Conservation (phyloP, 768 basidiomycete species). For the Lyophyllum semitale region DNA sequence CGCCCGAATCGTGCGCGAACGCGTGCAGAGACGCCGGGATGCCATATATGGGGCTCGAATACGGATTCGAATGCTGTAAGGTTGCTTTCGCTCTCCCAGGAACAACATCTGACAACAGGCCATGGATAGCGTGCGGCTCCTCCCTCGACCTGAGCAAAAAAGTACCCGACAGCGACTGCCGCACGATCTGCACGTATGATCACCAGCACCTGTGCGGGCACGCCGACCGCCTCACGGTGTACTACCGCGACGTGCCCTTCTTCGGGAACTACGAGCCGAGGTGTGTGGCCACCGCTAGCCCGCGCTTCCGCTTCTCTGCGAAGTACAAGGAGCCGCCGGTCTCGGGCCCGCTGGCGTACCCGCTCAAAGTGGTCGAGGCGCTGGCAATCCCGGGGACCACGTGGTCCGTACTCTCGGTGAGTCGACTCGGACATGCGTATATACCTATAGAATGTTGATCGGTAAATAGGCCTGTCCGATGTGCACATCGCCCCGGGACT, state of each 20-base stretch:
- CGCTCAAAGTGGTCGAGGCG: neutral
- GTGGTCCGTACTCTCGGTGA: neutral
- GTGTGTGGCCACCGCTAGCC: neutral
- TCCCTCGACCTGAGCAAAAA: neutral
- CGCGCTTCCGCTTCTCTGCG: neutral
- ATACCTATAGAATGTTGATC: too few species aligned
- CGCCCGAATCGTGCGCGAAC: constrained; percentile 12
- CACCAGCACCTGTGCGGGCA: constrained; percentile 1
- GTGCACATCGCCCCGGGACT: neutral
- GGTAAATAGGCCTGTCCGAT: neutral
- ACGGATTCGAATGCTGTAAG: constrained; percentile 19
- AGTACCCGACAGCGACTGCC: constrained; percentile 1
- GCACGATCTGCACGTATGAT: constrained; percentile 4
- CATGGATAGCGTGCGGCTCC: neutral
- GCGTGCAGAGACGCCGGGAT: constrained; percentile 15
- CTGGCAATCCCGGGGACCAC: neutral
- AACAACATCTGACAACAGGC: neutral
- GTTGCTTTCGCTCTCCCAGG: neutral
- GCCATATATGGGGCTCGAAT: constrained; percentile 15
- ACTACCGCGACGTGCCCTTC: neutral
- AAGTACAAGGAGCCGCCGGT: constrained; percentile 1
- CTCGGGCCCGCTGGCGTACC: neutral
- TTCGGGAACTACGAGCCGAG: neutral
- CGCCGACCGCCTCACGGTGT: constrained; percentile 2
- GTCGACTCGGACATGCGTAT: too few species aligned